Evolutionary conservation across 208 protist species (phyloP).

Genomic region (Leishmania guyanensis): DNA sequence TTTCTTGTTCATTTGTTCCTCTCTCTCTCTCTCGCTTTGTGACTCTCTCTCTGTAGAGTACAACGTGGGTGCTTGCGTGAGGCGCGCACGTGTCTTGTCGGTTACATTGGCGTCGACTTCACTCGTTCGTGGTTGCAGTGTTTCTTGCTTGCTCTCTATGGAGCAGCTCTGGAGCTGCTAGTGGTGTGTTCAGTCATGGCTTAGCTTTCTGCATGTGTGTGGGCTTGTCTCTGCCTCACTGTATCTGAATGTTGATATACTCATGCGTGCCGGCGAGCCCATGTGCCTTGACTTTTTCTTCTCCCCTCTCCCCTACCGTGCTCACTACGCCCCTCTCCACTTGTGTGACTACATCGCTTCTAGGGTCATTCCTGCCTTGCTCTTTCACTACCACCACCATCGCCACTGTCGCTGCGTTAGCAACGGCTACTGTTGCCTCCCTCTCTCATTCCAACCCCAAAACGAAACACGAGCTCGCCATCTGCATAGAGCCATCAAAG

Average conservation of each 20-base stretch:
- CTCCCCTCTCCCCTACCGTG: background rate
- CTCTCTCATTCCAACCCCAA: background rate
- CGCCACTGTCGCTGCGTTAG: background rate
- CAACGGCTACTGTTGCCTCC: background rate
- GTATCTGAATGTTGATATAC: background rate
- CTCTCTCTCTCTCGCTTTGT: background rate
- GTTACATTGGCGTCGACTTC: background rate
- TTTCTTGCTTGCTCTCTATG: too few species aligned
- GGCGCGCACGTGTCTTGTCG: background rate
- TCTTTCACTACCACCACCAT: background rate
- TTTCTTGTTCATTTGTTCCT: background rate
- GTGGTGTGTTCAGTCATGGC: background rate
- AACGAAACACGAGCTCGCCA: background rate
- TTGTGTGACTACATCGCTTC: background rate
- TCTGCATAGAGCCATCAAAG: background rate
- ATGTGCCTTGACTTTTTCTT: background rate
- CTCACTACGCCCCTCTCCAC: background rate
- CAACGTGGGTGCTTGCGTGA: background rate
- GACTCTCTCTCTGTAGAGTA: background rate
- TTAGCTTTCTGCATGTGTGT: background rate
- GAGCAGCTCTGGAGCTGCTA: background rate
- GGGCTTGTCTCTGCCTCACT: background rate
- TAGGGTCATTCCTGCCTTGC: too few species aligned
- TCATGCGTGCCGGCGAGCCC: background rate
- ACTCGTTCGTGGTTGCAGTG: background rate